Evolutionary conservation across 31 red algal genomes (phyloP).

Genomic region (Odonthalia washingtoniensis): DNA sequence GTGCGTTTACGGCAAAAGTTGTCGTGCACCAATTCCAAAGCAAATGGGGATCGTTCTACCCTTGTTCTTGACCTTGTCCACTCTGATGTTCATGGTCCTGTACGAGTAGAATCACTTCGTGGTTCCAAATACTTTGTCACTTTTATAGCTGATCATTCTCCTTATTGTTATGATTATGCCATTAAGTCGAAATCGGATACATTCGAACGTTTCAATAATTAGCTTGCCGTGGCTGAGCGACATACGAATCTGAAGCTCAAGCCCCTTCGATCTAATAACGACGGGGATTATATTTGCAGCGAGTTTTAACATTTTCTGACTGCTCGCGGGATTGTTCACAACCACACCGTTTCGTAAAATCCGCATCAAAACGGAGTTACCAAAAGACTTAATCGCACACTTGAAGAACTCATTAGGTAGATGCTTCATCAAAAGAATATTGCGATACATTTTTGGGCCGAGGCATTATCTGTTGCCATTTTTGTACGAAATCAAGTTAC

Average conservation of each 20-base stretch:
- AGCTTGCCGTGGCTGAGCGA: neutral
- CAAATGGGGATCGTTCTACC: neutral
- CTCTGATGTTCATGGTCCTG: neutral
- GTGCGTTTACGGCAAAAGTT: neutral
- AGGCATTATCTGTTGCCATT: too few relatives aligned
- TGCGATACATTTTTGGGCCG: too few relatives aligned
- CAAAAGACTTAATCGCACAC: neutral
- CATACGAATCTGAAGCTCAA: neutral
- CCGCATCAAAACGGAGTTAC: neutral
- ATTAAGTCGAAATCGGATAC: neutral
- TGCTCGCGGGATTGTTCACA: neutral
- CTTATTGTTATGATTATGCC: neutral
- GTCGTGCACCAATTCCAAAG: neutral
- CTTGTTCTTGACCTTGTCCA: neutral
- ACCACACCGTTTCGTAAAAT: neutral
- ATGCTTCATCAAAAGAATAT: conserved; percentile 11
- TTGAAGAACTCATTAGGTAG: neutral
- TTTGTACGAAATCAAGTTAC: too few relatives aligned
- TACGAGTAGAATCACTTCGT: neutral
- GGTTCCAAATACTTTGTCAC: neutral
- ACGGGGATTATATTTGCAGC: neutral
- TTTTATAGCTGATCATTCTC: neutral
- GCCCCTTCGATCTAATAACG: neutral
- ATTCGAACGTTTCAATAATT: neutral
- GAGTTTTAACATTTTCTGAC: neutral